Base-by-base conservation (phyloP, 1,139 yeast species). In the Taphrina confusa region DNA sequence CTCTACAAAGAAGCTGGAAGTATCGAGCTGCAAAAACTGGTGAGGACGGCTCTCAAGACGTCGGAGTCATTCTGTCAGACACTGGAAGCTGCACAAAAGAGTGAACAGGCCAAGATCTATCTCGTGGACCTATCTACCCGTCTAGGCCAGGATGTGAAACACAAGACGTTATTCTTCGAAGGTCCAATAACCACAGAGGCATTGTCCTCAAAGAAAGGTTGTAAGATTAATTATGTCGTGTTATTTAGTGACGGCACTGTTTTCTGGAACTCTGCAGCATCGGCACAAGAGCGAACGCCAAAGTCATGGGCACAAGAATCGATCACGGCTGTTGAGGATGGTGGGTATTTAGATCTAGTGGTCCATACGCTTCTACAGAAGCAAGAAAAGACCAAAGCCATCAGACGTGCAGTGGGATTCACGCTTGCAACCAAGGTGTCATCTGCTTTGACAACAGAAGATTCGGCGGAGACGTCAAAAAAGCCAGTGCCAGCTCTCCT, bases 171-270 rank as follows among this genome's bases (percentile, higher is more conserved):
- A 8, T 39, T 54, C 33, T 54, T 42, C 25, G 51, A 54, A 16
- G 58, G 58, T 1, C 34, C 33, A 14, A 47, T 54, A 16, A 27
- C 27, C 5, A 46, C 40, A 4, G 42, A 42, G 34, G 51, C 58
- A 6, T 39, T 54, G 27, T 42, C 51, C 18, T 42, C 51, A 25
- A 54, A 54, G 31, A 54, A 54, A 30, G 51, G 34, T 12, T 54
- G 51, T 25, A 54, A 44, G 44, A 45, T 54, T 14, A 46, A 46
- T 22, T 54, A 54, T 25, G 58, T 40, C 28, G 23, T 45, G 9
- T 45, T 54, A 18, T 54, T 54, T 33, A 42, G 51, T 5, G 58
- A 54, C 18, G 58, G 51, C 16, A 34, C 44, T 11, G 51, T 54
- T n/a, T 54, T 44, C 27, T 54, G 58, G 58, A 47, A 47, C 20